Percentiles rank a stretch among this genome's conserved stretches.
Conservation (phyloP, 352 stramenopile genomes). For the Aphanomyces cochlioides region DNA sequence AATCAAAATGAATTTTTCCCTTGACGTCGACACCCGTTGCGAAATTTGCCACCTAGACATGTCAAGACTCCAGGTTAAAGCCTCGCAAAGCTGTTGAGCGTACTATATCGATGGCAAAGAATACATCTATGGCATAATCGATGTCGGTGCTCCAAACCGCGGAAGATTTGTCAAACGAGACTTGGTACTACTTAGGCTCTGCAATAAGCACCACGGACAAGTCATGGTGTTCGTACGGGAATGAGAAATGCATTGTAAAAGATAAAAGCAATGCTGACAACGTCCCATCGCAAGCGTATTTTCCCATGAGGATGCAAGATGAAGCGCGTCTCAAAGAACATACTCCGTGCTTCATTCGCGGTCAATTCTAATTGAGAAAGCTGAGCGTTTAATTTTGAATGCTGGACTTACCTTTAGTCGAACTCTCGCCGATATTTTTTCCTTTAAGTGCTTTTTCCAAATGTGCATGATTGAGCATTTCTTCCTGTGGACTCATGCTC, state of each 20-base stretch:
- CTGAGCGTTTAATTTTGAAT: too few relatives aligned
- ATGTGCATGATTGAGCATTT: conserved; percentile 27
- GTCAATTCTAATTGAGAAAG: background rate
- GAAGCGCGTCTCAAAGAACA: conserved; percentile 16
- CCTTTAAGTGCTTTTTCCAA: conserved; percentile 25
- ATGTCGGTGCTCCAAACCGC: conserved; percentile 38
- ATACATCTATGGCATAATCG: conserved; percentile 54
- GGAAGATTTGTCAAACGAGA: conserved; percentile 45
- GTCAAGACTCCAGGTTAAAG: background rate
- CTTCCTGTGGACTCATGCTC: conserved; percentile 29
- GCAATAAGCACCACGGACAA: conserved; percentile 36
- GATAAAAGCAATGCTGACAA: conserved; percentile 66
- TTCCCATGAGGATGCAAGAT: conserved; percentile 62
- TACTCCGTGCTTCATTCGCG: background rate
- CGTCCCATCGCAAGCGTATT: conserved; percentile 59
- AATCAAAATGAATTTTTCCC: conserved; percentile 68
- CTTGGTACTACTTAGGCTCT: conserved; percentile 62
- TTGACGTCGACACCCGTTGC: conserved; percentile 68
- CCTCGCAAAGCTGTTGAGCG: background rate
- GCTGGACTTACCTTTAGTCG: too few relatives aligned
- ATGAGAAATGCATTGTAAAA: conserved; percentile 69
- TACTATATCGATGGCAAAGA: conserved; percentile 69
- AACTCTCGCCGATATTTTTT: background rate
- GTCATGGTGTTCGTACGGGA: conserved; percentile 41
- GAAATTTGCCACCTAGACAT: conserved; percentile 53